A percentile compares a stretch with the other conserved stretches of the same genome.
phyloP scores from a whole-genome alignment of 306 rosid genomes.

The Oxytropis ochrocephala region DNA sequence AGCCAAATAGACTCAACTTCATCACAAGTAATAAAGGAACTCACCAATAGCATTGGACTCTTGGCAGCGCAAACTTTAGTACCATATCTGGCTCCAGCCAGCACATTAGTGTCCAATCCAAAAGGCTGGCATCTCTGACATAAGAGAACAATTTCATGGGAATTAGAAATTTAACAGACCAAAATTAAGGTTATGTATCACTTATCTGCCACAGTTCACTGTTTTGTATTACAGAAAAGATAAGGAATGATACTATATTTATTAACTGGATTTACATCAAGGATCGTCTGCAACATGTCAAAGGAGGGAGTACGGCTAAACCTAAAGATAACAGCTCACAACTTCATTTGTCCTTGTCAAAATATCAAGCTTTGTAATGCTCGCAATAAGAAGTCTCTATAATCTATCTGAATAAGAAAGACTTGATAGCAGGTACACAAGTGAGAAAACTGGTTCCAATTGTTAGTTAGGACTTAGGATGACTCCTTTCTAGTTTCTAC shows the following conservation, averaged over 20 bases:
- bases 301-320: not conserved
- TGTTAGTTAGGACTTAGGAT: not conserved
- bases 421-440: not conserved
- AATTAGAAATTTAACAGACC: conserved; percentile 6
- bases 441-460: not conserved
- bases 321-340: not conserved
- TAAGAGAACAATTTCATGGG: conserved; percentile 17
- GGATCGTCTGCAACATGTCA: not conserved
- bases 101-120: conserved; percentile 50
- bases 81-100: conserved; percentile 79
- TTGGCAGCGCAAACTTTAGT: conserved; percentile 60
- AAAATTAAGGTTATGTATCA: not conserved
- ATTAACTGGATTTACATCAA: not conserved
- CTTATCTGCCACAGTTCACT: not conserved
- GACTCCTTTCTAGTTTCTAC: not conserved
- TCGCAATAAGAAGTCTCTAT: not conserved
- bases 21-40: conserved; percentile 17
- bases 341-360: not conserved
- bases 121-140: conserved; percentile 58
- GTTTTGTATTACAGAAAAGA: not conserved
- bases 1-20: conserved; percentile 5
- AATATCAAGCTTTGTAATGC: not conserved
- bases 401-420: not conserved
- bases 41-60: conserved; percentile 82
- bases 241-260: not conserved